Evolutionary conservation across 176 grass and related monocot genomes (phyloP).

Genomic region (Themeda triandra): DNA sequence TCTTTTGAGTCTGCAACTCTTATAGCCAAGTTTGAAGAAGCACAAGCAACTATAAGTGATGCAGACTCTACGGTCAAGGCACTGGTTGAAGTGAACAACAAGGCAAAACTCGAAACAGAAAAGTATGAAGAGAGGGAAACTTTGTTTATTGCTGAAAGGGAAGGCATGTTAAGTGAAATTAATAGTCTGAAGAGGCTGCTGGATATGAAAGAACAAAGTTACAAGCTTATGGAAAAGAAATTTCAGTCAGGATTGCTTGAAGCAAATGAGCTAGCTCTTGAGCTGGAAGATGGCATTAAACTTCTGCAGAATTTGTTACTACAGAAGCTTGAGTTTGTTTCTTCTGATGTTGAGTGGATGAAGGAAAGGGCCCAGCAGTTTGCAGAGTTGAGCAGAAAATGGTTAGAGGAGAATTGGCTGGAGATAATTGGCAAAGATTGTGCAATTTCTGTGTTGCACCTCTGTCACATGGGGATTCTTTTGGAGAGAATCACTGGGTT

Average conservation of each 20-base stretch:
- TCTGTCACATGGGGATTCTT: constrained; percentile 93
- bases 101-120: constrained; percentile 58
- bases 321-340: constrained; percentile 65
- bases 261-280: constrained; percentile 54
- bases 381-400: constrained; percentile 48
- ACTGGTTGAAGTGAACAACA: constrained; percentile 67
- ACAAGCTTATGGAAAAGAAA: constrained; percentile 49
- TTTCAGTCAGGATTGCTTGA: constrained; percentile 50
- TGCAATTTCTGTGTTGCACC: constrained; percentile 83
- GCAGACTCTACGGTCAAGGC: constrained; percentile 71
- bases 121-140: constrained; percentile 50
- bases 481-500: constrained; percentile 85
- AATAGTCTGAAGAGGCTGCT: constrained; percentile 50
- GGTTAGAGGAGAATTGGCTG: constrained; percentile 81
- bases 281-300: constrained; percentile 60
- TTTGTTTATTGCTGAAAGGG: constrained; percentile 46
- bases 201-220: constrained; percentile 57
- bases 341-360: constrained; percentile 67
- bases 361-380: constrained; percentile 56
- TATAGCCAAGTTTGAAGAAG: constrained; percentile 72
- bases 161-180: constrained; percentile 46
- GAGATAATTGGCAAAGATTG: constrained; percentile 97
- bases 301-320: constrained; percentile 44
- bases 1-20: constrained; percentile 71
- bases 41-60: constrained; percentile 78